Evolutionary conservation across 768 basidiomycete species (phyloP).

Genomic region (Tulasnella sp.): DNA sequence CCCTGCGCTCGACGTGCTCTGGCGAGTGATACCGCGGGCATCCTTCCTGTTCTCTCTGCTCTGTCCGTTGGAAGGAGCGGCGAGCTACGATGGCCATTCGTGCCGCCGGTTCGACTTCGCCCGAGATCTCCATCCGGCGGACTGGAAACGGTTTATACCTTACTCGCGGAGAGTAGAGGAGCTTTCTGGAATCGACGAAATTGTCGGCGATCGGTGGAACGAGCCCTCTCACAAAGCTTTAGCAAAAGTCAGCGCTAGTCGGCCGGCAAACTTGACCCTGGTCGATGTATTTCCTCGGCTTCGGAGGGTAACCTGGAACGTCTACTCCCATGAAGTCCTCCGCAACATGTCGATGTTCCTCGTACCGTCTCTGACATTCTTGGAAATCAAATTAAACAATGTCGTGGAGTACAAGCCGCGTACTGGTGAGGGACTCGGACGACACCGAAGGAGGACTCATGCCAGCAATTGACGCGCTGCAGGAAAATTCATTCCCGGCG

Average conservation of each 20-base stretch:
- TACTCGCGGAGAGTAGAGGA: constrained; percentile 1
- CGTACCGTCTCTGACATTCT: constrained; percentile 3
- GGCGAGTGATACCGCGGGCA: constrained; percentile 1
- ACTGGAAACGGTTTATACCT: constrained; percentile 8
- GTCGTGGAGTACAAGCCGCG: constrained; percentile 2
- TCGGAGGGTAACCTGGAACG: neutral
- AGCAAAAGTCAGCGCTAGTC: constrained; percentile 2
- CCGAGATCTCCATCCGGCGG: constrained; percentile 4
- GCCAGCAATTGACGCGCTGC: neutral
- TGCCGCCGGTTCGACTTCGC: constrained; percentile 5
- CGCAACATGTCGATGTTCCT: constrained; percentile 7
- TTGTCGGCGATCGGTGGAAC: neutral
- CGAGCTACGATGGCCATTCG: constrained; percentile 5
- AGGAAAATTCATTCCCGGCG: neutral
- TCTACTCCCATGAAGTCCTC: constrained; percentile 9
- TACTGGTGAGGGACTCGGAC: constrained; percentile 9
- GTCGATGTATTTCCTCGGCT: neutral
- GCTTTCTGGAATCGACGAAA: neutral
- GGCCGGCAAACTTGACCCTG: neutral
- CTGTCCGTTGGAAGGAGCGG: neutral
- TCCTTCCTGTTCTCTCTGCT: constrained; percentile 8
- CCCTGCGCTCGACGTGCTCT: constrained; percentile 4
- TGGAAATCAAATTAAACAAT: constrained; percentile 10
- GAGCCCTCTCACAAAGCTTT: constrained; percentile 8
- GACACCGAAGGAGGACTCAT: constrained; percentile 1